Evolutionary conservation across 2,329 filamentous ascomycete species (phyloP).

Genomic region (Calycina herbarum): DNA sequence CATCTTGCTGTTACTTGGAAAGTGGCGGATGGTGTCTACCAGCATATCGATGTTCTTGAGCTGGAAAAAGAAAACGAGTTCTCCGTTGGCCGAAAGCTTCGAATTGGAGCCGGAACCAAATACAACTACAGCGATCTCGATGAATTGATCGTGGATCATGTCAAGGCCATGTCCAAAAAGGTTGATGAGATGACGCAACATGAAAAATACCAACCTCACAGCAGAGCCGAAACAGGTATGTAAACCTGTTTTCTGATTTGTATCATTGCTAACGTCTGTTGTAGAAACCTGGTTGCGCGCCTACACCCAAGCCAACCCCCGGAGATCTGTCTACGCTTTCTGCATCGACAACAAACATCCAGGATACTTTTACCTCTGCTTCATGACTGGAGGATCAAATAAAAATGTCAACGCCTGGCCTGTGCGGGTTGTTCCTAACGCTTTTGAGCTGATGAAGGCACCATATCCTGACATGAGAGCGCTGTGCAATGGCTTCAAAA

Average conservation of each 20-base stretch:
- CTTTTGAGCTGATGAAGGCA: slow-evolving; percentile 85
- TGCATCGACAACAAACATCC: slow-evolving; percentile 90
- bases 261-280: slow-evolving; percentile 18
- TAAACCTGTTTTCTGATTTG: slow-evolving; percentile 26
- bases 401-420: slow-evolving; percentile 76
- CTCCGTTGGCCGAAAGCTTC: slow-evolving; percentile 81
- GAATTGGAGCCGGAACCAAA: slow-evolving; percentile 80
- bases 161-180: slow-evolving; percentile 97
- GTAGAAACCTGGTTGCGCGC: slow-evolving; percentile 93
- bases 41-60: slow-evolving; percentile 96
- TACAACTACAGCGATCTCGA: slow-evolving; percentile 95
- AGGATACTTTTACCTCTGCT: slow-evolving; percentile 93
- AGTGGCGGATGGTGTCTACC: slow-evolving; percentile 91
- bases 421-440: slow-evolving; percentile 89
- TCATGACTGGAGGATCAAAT: slow-evolving; percentile 76
- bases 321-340: slow-evolving; percentile 90
- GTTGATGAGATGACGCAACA: slow-evolving; percentile 94
- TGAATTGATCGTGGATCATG: slow-evolving; percentile 94
- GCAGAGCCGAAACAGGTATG: slow-evolving; percentile 81
- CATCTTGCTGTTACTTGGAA: slow-evolving; percentile 98
- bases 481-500: slow-evolving; percentile 95
- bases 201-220: slow-evolving; percentile 88
- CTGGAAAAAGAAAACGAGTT: slow-evolving; percentile 97
- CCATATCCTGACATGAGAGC: slow-evolving; percentile 94
- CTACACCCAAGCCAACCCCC: slow-evolving; percentile 94